Percentiles rank a stretch among this genome's conserved stretches.
Conservation (phyloP, 148 eudicot genomes). For the Simmondsia chinensis region DNA sequence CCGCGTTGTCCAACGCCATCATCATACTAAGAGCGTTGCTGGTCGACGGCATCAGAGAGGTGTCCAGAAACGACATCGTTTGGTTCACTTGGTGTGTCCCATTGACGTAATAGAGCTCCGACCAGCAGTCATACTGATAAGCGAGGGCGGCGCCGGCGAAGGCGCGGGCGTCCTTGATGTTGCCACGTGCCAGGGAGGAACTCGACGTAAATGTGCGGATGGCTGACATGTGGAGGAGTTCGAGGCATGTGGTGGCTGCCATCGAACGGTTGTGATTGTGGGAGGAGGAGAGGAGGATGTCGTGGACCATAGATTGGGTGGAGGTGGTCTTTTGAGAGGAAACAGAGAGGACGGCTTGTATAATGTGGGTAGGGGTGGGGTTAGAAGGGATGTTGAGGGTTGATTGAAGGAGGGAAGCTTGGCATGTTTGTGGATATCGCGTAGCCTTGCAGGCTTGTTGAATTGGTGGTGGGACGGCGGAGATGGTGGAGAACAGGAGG, state of each 20-base stretch:
- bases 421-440: conserved; percentile 39
- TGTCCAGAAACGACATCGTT: conserved; percentile 47
- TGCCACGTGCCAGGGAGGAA: conserved; percentile 23
- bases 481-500: conserved; percentile 16
- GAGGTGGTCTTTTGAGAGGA: conserved; percentile 35
- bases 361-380: conserved; percentile 26
- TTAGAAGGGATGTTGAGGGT: conserved; percentile 6
- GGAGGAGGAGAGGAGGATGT: conserved; percentile 35
- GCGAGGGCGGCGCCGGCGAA: conserved; percentile 53
- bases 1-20: conserved; percentile 33
- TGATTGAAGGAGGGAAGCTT: conserved; percentile 12
- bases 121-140: conserved; percentile 83
- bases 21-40: conserved; percentile 60
- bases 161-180: conserved; percentile 57
- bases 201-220: conserved; percentile 16
- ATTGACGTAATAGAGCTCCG: conserved; percentile 62
- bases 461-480: conserved; percentile 16
- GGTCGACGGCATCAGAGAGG: conserved; percentile 26
- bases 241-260: conserved; percentile 47
- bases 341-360: conserved; percentile 30
- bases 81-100: conserved; percentile 27
- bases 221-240: conserved; percentile 30
- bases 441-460: conserved; percentile 60
- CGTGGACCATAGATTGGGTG: conserved; percentile 36
- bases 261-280: conserved; percentile 44